These are phyloP conservation scores for Penicillium sp. DNA, from an alignment of 2,329 filamentous ascomycete species.

Conservation along the genomic window DNA sequence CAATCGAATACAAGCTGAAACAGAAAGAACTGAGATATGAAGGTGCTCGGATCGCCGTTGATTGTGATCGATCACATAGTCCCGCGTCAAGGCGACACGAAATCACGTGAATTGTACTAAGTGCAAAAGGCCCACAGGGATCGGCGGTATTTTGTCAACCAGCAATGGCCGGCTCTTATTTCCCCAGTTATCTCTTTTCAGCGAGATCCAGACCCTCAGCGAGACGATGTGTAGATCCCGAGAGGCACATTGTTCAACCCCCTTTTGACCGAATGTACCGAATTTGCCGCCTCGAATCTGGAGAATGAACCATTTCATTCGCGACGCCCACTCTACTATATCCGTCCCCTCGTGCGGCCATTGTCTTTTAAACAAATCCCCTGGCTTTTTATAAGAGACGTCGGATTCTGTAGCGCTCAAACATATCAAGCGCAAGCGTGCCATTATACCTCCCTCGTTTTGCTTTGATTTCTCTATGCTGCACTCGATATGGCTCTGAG, in stretches of 20 bases:
- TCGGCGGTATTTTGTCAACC: slow-evolving; percentile 11
- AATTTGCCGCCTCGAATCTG: neutral
- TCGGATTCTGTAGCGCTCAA: neutral
- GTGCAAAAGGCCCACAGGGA: slow-evolving; percentile 17
- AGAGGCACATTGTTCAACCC: neutral
- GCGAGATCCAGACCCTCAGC: neutral
- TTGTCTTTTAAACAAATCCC: neutral
- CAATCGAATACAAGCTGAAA: neutral
- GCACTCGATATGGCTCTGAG: slow-evolving; percentile 16
- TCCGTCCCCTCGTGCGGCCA: neutral
- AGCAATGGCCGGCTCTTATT: slow-evolving; percentile 6
- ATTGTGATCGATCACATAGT: slow-evolving; percentile 21
- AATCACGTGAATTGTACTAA: slow-evolving; percentile 22
- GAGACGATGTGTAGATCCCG: neutral
- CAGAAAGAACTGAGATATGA: neutral
- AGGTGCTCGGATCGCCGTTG: slow-evolving; percentile 16
- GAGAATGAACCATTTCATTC: slow-evolving; percentile 4
- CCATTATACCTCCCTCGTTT: neutral
- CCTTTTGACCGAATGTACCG: neutral
- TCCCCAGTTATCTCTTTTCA: neutral
- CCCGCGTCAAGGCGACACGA: slow-evolving; percentile 24
- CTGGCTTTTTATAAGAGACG: neutral
- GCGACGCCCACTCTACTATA: neutral
- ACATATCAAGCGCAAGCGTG: neutral
- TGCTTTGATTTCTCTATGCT: neutral